Conservation (phyloP, 495 filamentous ascomycete genomes). For the Choiromyces venosus region DNA sequence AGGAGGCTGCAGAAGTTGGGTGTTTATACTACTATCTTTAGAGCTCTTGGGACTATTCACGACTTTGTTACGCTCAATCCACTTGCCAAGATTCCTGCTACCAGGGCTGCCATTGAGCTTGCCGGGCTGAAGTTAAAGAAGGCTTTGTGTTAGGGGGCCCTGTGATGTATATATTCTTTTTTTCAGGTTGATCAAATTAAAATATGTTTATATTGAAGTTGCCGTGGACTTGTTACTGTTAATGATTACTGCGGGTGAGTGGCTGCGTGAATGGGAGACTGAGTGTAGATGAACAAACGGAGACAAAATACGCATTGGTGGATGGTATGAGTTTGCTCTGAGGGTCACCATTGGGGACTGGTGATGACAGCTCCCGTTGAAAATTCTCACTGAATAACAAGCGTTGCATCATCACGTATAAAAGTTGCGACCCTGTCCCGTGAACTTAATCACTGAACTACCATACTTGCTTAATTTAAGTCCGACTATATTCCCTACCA, state of each 20-base stretch:
- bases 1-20: constrained; percentile 46
- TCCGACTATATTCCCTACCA: too few relatives aligned
- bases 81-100: constrained; percentile 19
- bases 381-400: too few relatives aligned
- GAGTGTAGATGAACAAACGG: not conserved
- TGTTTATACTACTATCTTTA: constrained; percentile 42
- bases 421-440: too few relatives aligned
- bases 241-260: not conserved
- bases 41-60: constrained; percentile 44
- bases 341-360: too few relatives aligned
- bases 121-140: constrained; percentile 8
- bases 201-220: not conserved
- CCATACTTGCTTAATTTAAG: too few relatives aligned
- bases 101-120: constrained; percentile 18
- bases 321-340: not conserved
- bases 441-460: too few relatives aligned
- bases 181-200: not conserved
- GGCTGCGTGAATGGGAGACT: not conserved
- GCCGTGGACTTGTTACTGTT: not conserved
- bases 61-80: constrained; percentile 43
- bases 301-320: not conserved
- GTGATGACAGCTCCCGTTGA: too few relatives aligned
- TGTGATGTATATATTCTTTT: not conserved
- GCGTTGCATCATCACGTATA: too few relatives aligned
- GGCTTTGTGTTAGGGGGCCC: constrained; percentile 5